Base-by-base conservation (phyloP, 805 yeast genomes). In the Lipomyces yamadae region DNA sequence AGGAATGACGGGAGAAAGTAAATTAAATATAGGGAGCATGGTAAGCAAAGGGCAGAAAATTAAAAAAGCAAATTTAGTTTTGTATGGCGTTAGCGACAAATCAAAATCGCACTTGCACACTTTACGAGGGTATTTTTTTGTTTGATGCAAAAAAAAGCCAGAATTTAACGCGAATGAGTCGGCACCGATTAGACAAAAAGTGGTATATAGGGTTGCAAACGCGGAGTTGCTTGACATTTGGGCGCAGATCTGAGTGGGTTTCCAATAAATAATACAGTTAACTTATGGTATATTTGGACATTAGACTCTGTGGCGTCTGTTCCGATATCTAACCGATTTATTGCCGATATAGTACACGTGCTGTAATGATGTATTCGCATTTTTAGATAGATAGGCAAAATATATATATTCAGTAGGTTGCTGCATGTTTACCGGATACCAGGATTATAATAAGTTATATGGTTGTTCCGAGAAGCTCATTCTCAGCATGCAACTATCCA, bases 81-180 rank as follows among this genome's bases (percentile, higher is more conserved):
- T 42, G 48, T n/a, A 15, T 18, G 48, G 48, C 48, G 24, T 24
- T 42, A 42, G 48, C 48, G 48, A 42, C 48, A 42, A 42, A 42
- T 42, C 48, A 42, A 42, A 42, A 42, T 42, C 18, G 48, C n/a
- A 42, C 48, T 42, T 42, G 48, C 18, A 42, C 48, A 42, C 48
- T 42, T 42, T 42, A 42, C 11, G 24, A 42, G 18, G 48, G 18
- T 42, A 42, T 42, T 15, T 42, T 37, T 42, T 42, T 42, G 48
- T 42, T 42, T 42, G 48, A 42, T 15, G 48, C 48, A 42, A 42
- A 42, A 39, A 24, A 42, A 42, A 42, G 48, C 48, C 48, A 42
- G 48, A 24, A 24, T 24, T 42, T 42, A 15, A n/a, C 29, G 13
- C 39, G 39, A 10, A 37, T 37, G 39, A 37, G 13, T 3, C 0